Evolutionary conservation across 345 rosid species (phyloP).

Genomic region (Syzygium oleosum): DNA sequence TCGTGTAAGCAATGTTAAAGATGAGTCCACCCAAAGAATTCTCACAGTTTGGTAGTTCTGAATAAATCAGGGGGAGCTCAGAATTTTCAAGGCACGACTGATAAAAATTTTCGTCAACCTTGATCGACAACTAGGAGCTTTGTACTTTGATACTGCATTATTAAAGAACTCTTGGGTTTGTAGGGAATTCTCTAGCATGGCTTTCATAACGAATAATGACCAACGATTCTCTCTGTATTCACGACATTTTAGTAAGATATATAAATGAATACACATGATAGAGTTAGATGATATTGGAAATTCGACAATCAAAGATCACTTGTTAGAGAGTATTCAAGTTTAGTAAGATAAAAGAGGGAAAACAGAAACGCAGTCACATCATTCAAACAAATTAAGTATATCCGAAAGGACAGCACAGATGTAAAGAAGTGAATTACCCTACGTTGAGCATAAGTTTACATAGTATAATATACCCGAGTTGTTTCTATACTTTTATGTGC

Average conservation of each 20-base stretch:
- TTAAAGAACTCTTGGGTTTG: not conserved
- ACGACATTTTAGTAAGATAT: not conserved
- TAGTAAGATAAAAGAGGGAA: not conserved
- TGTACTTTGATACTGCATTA: not conserved
- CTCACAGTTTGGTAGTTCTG: not conserved
- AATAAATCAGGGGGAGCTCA: not conserved
- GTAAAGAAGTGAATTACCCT: not conserved
- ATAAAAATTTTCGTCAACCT: not conserved
- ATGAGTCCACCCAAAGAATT: not conserved
- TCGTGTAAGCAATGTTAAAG: not conserved
- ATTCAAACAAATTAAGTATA: not conserved
- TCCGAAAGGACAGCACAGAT: not conserved
- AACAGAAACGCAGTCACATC: not conserved
- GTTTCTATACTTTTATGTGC: not conserved
- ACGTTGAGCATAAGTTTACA: not conserved
- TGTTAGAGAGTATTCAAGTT: not conserved
- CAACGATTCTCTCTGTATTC: not conserved
- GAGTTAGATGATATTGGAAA: not conserved
- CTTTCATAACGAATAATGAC: not conserved
- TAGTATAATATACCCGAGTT: not conserved
- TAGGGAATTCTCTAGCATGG: not conserved
- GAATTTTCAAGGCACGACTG: not conserved
- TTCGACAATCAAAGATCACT: not conserved
- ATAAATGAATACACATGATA: not conserved
- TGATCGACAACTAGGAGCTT: not conserved